Evolutionary conservation across 1,284 basidiomycete species (phyloP).

Genomic region (Wallemia ichthyophaga): DNA sequence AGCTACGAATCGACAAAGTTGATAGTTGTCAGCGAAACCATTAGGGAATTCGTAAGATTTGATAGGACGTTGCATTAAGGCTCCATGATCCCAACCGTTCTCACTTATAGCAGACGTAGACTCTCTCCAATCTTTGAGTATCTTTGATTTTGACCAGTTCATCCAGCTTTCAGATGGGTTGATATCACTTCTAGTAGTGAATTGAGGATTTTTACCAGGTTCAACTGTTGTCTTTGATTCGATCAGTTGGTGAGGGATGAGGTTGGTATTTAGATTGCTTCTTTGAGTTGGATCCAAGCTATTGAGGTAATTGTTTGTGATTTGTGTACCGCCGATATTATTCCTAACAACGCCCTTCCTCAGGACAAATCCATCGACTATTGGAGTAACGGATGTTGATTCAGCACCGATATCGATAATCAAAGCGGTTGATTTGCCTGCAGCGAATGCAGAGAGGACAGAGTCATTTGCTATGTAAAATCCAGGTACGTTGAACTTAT

Average conservation of each 20-base stretch:
- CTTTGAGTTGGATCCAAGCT: slow-evolving; percentile 22
- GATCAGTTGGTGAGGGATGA: slow-evolving; percentile 63
- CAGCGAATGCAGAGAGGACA: slow-evolving; percentile 68
- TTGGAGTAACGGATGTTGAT: slow-evolving; percentile 66
- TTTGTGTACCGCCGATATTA: not conserved
- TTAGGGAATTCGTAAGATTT: slow-evolving; percentile 73
- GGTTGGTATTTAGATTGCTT: slow-evolving; percentile 18
- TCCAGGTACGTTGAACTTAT: slow-evolving; percentile 75
- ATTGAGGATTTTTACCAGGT: slow-evolving; percentile 33
- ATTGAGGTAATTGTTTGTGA: slow-evolving; percentile 28
- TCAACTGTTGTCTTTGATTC: slow-evolving; percentile 34
- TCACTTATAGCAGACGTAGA: slow-evolving; percentile 55
- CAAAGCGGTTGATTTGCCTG: slow-evolving; percentile 80
- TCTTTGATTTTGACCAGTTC: slow-evolving; percentile 46
- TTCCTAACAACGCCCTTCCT: slow-evolving; percentile 37
- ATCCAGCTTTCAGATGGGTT: slow-evolving; percentile 48
- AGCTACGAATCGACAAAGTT: slow-evolving; percentile 45
- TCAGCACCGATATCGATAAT: slow-evolving; percentile 80
- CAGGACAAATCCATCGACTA: slow-evolving; percentile 91
- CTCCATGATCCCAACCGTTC: slow-evolving; percentile 67
- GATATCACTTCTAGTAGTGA: slow-evolving; percentile 40
- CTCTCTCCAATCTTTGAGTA: slow-evolving; percentile 84
- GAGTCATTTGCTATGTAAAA: slow-evolving; percentile 90
- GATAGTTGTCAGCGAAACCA: slow-evolving; percentile 65
- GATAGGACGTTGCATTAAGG: slow-evolving; percentile 20